Evolutionary conservation across 805 yeast genomes (phyloP), one percentile per base, ranked within the genome.

Genomic region (Candida schatavii): DNA sequence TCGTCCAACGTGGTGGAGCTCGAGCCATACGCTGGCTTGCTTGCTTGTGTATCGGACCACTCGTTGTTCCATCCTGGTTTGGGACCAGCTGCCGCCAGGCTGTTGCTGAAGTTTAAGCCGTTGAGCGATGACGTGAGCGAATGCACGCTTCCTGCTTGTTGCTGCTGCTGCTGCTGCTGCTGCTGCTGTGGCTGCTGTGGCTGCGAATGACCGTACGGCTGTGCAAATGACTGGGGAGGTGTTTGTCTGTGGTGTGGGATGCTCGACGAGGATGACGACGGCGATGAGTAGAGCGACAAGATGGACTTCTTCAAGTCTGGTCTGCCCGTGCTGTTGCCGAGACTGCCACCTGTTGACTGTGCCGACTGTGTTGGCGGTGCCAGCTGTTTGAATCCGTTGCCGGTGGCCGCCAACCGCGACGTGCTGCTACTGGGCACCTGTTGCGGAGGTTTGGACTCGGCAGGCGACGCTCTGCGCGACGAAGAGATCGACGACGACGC

Each of bases 231-330:
- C 7, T 28, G 19, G 14, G 40, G 41, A 26, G 13, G 11, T 7
- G 27, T 11, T 11, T 23, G 27, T 23, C 27, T 23, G 10, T 7
- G 11, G 27, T 23, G 27, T 7, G 27, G 11, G 45, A 63, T 56
- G 40, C 61, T 58, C 9, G 66, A 61, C 15, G 69, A 63, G 17
- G 83, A 85, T 2, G 86, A 61, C 1, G 72, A 61, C 15, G 74
- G 74, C 11, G 72, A 77, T 1, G 95, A 79, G 61, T 93, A 93
- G 40, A 93, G 73, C 19, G 97, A 88, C 45, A 93, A 66, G 45
- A 93, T 93, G 1, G 97, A 88, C 65, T 88, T 88, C 58, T 93
- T 93, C 61, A 93, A 74, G 56, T 91, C 97, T 3, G 93, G 91
- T 55, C 96, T 75, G 26, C 61, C 59, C 11, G 15, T 31, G 32